These are phyloP conservation scores for Agapanthus africanus DNA, from an alignment of 106 monocot genomes.

Conservation along the genomic window DNA sequence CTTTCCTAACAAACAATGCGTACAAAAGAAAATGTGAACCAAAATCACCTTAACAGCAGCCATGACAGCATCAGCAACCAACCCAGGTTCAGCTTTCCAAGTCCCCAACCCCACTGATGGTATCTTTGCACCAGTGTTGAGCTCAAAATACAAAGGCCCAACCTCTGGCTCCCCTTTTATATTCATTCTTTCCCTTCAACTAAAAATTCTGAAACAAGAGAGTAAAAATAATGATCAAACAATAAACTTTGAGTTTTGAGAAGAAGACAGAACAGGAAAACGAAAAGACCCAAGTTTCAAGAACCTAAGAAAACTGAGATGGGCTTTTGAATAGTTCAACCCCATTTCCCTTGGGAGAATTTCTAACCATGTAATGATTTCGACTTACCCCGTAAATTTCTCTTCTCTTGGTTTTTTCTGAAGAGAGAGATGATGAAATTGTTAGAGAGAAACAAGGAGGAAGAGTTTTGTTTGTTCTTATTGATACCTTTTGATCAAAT, in stretches of 20 bases:
- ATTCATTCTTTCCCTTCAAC: constrained; percentile 5
- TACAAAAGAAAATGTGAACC: too few species aligned
- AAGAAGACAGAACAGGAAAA: neutral
- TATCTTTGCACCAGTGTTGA: constrained; percentile 48
- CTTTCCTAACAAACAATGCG: neutral
- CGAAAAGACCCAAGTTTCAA: neutral
- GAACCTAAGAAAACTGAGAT: neutral
- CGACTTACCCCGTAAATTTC: constrained; percentile 1
- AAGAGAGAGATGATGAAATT: neutral
- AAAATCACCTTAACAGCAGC: constrained; percentile 60
- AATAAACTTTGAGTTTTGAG: neutral
- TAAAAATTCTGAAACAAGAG: neutral
- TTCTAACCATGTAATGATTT: constrained; percentile 1
- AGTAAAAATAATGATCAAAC: neutral
- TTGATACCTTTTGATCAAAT: too few species aligned
- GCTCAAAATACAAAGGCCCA: constrained; percentile 29
- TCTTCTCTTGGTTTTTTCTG: neutral
- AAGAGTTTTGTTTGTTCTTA: neutral
- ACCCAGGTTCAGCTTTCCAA: constrained; percentile 37
- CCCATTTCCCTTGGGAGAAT: neutral
- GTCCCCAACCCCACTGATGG: constrained; percentile 55
- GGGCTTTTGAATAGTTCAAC: neutral
- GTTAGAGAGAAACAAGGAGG: neutral
- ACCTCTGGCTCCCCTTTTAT: constrained; percentile 6
- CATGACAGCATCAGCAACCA: constrained; percentile 32